Evolutionary conservation across 345 rosid species (phyloP), one percentile per base, ranked within the genome.

Genomic region (Luvunga scandens): DNA sequence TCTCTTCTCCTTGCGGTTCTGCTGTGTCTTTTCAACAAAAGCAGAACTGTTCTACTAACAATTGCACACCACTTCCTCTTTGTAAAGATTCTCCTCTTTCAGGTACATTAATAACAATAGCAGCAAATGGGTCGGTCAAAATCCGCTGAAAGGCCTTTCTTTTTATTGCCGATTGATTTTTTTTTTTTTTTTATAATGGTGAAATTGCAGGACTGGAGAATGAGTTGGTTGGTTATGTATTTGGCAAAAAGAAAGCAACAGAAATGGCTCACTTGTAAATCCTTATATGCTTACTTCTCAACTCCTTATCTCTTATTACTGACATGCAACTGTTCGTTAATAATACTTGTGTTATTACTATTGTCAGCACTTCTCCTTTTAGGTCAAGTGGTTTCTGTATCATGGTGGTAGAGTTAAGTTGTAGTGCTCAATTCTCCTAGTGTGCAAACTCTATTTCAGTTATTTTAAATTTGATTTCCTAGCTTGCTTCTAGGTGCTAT

Each of bases 201-300:
- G 79, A 28, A 70, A 66, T 64, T 75, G 30, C 89, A 93, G 98
- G 95, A 48, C 38, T 90, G 22, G 97, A 90, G 75, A 87, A 86
- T 86, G 90, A 83, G 39, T 83, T 95, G 79, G 87, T 89, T 27
- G 92, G 94, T 53, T 95, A 91, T 86, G 71, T 95, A 10, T 79
- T 90, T 82, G 98, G 98, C 78, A 88, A 77, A 85, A 93, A 88
- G 89, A 95, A 88, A 65, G 92, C 97, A 77, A 93, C 99, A n/a
- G 94, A 95, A 87, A 92, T 90, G 56, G 98, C 97, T 88, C 99
- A 91, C 78, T 80, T 88, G 98, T 95, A 81, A 85, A 91, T 90
- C 78, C n/a, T 45, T 33, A 21, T 72, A 5, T 76, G 34, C 12
- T 78, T 64, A 13, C 50, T 28, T 59, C 14, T 77, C 7, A 27